Evolutionary conservation across 148 eudicot genomes (phyloP), one percentile per base, ranked within the genome.

Genomic region (Rhododendron williamsianum): DNA sequence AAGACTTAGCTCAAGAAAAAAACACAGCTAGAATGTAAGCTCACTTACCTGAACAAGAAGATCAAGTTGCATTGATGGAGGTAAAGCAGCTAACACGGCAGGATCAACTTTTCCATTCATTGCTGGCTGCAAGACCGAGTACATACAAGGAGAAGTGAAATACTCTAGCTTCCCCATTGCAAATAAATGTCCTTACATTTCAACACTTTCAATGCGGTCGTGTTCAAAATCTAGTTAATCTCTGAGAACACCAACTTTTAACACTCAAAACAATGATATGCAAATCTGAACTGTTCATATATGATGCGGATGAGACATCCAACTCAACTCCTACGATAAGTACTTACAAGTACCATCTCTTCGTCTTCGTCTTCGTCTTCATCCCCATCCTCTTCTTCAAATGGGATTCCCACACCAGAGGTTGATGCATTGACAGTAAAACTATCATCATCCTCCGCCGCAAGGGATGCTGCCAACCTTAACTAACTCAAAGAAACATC

Each of bases 61-160:
- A 88, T 97, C 99, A 87, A 97, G 98, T 90, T 97, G 99, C 98
- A 97, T 94, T 27, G 99, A 97, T 82, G 99, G 99, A 87, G 99
- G 99, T 90, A 97, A 91, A 87, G 98, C 89, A 85, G 99, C 99
- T 90, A 97, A 91, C 25, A 97, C 94, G 82, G 98, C 90, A 65
- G 98, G 98, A 90, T 97, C 99, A 80, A 97, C 90, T 82, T 91
- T 92, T 48, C 94, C 98, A 86, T 90, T 85, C 85, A 91, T 91
- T 83, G 93, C 87, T 86, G 99, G 99, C 99, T 97, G 91, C 91
- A 92, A 81, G 76, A 87, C 43, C 43, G 85, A 84, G 13, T 15
- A 33, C 15, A 82, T 76, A 45, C 1, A 69, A 77, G 72, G 54
- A 35, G 12, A 84, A 36, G 41, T 19, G 48, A 81, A 72, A 72